Evolutionary conservation across 352 stramenopile species (phyloP), one percentile per base, ranked within the genome.

Genomic region (Globisporangium canariense): DNA sequence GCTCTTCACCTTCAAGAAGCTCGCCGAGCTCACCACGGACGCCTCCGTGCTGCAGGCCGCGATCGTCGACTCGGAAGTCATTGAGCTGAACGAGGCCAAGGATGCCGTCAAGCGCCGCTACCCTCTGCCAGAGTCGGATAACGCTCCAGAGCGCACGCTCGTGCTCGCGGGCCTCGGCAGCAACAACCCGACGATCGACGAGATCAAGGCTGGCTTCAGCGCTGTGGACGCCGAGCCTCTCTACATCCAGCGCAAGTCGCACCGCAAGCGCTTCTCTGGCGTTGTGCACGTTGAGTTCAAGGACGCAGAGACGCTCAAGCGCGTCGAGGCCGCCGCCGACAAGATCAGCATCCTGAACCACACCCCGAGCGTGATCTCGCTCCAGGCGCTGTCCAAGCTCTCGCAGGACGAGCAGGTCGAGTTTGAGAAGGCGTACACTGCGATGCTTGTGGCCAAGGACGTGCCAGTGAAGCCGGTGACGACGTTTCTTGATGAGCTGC

Each of bases 1-100:
- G 52, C 78, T 97, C 58, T 91, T 97, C 62, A 96, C 81, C 49
- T 97, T 97, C 79, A 97, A 97, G 76, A 94, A 96, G 69, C 78
- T 97, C 50, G 88, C 89, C 52, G 83, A 84, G 61, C 70, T 97
- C 40, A 96, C 85, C 32, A 85, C 79, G 45, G 84, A 96, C 60
- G 57, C 70, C n/a, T 64, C 77, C 16, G 79, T 93, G 62, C 68
- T 97, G 58, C 71, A 84, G 56, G 68, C 70, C 7, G 86, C 89
- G n/a, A 58, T 97, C 28, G 71, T 79, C 25, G 77, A 82, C 65
- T 95, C 85, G 60, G 80, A 89, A 40, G 67, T 91, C 28, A 76
- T 96, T 51, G 82, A 96, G 73, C 59, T 97, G 11, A 95, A 90
- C 63, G 83, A 88, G 30, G 67, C 77, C 54, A 89, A 90, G 65